Percentiles rank a stretch among this genome's conserved stretches.
phyloP scores from a whole-genome alignment of 768 basidiomycete species.

The Lactarius hengduanensis region DNA sequence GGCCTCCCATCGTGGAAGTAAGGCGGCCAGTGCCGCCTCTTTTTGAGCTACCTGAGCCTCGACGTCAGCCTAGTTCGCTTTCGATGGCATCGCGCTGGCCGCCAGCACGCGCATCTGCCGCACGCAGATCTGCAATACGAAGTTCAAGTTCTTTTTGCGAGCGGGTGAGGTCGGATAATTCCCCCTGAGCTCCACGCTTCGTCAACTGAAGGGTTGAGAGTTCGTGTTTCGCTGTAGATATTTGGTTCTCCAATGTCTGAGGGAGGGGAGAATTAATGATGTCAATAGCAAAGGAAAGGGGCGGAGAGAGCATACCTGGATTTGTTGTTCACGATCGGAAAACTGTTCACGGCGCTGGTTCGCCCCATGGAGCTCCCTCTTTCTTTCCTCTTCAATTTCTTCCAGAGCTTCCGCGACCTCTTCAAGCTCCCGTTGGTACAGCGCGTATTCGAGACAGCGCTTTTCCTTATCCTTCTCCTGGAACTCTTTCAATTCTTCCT shows the following conservation, averaged over 20 bases:
- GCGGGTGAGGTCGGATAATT: slow-evolving; percentile 84
- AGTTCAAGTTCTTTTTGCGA: slow-evolving; percentile 86
- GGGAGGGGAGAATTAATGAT: slow-evolving; percentile 1
- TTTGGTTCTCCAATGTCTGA: slow-evolving; percentile 73
- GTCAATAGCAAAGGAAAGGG: background rate
- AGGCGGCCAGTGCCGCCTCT: slow-evolving; percentile 56
- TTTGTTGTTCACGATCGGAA: slow-evolving; percentile 79
- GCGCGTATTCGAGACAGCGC: slow-evolving; percentile 90
- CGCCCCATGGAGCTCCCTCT: slow-evolving; percentile 78
- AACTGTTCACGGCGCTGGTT: slow-evolving; percentile 82
- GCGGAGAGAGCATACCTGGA: slow-evolving; percentile 54
- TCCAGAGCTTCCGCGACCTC: slow-evolving; percentile 86
- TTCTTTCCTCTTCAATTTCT: slow-evolving; percentile 80
- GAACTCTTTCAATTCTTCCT: slow-evolving; percentile 95
- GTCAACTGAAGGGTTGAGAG: slow-evolving; percentile 68
- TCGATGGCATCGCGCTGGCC: slow-evolving; percentile 63
- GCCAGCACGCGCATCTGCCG: slow-evolving; percentile 61
- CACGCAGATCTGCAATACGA: slow-evolving; percentile 70
- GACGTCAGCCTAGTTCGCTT: slow-evolving; percentile 58
- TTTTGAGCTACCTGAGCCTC: slow-evolving; percentile 61
- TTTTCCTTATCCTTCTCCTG: slow-evolving; percentile 95
- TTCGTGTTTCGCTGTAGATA: slow-evolving; percentile 66
- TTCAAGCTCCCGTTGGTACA: slow-evolving; percentile 87
- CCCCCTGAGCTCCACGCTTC: slow-evolving; percentile 73
- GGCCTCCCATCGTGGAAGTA: slow-evolving; percentile 71